Evolutionary conservation across 306 rosid genomes (phyloP).

Genomic region (apple (Malus domestica)): ASM211411v1 NC_041795.1:18646001-18646500

Average conservation of each 20-base stretch:
- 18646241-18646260: slow-evolving; percentile 63
- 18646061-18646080: slow-evolving; percentile 97
- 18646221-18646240: slow-evolving; percentile 66
- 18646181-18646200: neutral
- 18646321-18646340: neutral
- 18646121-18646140: neutral
- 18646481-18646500: neutral
- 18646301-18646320: neutral
- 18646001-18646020: slow-evolving; percentile 63
- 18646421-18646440: neutral
- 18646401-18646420: neutral
- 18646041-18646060: slow-evolving; percentile 98
- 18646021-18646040: slow-evolving; percentile 78
- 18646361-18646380: neutral
- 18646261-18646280: slow-evolving; percentile 57
- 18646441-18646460: neutral
- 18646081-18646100: slow-evolving; percentile 61
- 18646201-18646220: slow-evolving; percentile 71
- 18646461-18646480: neutral
- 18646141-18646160: slow-evolving; percentile 6
- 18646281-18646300: neutral
- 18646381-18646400: neutral
- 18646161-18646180: neutral
- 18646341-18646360: neutral
- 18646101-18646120: neutral